Evolutionary conservation across 148 eudicot species (phyloP), one percentile per base, ranked within the genome.

Genomic region (Heliamphora exappendiculata): DNA sequence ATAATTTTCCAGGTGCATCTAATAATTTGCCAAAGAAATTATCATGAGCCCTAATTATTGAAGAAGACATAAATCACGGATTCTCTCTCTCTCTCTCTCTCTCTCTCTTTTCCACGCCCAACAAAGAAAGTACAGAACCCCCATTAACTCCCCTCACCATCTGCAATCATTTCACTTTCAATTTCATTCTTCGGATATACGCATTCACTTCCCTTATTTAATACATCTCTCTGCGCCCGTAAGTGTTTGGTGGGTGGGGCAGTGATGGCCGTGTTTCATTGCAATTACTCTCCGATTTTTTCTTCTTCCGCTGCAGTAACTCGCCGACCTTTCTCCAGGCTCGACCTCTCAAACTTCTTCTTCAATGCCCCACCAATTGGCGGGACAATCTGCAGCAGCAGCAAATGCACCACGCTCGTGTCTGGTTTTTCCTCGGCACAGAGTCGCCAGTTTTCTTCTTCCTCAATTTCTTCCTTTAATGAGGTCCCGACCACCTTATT

Each of bases 381-480:
- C 2, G 19, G n/a, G 26, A 63, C 12, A 58, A 74, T 11, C 45
- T 19, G 2, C 59, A 31, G 0, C 74, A 49, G 12, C 34, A 42
- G 39, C 11, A 63, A 13, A 41, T 20, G 37, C 22, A 36, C 76
- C 20, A 24, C 79, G 5, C 50, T 84, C 39, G n/a, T 12, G 36
- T 36, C 76, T 58, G 82, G 80, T 70, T 34, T 74, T 29, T 80
- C 89, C 19, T 71, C 3, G 45, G 67, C 64, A 19, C 24, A 3
- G 20, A 49, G 31, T 50, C 60, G 29, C 34, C 78, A 85, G 13
- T n/a, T n/a, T n/a, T 13, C 75, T 50, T 47, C 86, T 4, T 12
- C 74, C 26, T 37, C 83, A 11, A 28, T 79, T 45, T 72, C 86
- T 7, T 86, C 92, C 10, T 88, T 88, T 67, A 86, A 78, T 55